Evolutionary conservation across 495 filamentous ascomycete species (phyloP).

Genomic region (Rostrohypoxylon terebratum): DNA sequence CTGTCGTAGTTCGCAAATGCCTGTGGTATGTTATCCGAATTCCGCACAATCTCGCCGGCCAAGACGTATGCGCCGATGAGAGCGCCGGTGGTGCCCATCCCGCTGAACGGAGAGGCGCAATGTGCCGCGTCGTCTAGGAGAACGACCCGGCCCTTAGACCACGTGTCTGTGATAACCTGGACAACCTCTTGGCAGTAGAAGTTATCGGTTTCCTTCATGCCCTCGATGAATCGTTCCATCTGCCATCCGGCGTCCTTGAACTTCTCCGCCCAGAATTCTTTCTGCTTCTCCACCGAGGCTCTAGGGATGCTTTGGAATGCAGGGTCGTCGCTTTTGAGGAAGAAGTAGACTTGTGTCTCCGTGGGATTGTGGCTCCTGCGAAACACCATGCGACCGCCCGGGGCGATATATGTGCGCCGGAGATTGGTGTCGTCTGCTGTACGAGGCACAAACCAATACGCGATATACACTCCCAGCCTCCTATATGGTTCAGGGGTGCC

Average conservation of each 20-base stretch:
- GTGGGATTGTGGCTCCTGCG: conserved; percentile 51
- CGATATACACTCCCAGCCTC: conserved; percentile 36
- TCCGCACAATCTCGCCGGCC: conserved; percentile 39
- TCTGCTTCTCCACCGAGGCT: conserved; percentile 48
- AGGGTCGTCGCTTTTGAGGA: conserved; percentile 43
- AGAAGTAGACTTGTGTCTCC: conserved; percentile 55
- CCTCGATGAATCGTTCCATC: conserved; percentile 54
- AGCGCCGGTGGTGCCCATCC: conserved; percentile 45
- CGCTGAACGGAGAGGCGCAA: conserved; percentile 52
- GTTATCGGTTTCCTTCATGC: conserved; percentile 49
- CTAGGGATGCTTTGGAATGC: conserved; percentile 38
- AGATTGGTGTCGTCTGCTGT: conserved; percentile 33
- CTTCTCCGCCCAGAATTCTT: conserved; percentile 52
- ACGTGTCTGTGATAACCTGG: conserved; percentile 50
- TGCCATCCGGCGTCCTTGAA: conserved; percentile 63
- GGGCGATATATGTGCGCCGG: conserved; percentile 39
- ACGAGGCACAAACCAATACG: conserved; percentile 38
- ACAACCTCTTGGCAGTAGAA: conserved; percentile 60
- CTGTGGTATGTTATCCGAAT: conserved; percentile 21
- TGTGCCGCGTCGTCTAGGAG: conserved; percentile 70
- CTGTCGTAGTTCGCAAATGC: conserved; percentile 40
- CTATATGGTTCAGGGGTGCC: conserved; percentile 42
- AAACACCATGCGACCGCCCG: conserved; percentile 51
- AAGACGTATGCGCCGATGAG: conserved; percentile 47
- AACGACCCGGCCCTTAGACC: conserved; percentile 59